phyloP scores from a whole-genome alignment of 805 yeast genomes.

The Kazachstania taianensis region DNA sequence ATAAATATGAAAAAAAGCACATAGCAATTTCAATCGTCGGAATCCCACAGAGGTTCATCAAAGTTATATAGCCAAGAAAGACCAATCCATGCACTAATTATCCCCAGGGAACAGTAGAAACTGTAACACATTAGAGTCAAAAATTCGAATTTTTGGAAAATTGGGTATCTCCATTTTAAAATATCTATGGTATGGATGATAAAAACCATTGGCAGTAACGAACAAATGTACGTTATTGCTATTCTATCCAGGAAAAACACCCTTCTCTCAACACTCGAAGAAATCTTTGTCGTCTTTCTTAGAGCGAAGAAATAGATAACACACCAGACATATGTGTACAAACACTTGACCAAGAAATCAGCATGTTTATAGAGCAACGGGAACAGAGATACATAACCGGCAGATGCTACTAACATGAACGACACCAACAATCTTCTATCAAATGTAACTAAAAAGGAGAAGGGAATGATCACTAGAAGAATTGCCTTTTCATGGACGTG shows the following conservation, averaged over 20 bases:
- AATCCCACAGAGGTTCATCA: slow-evolving; percentile 59
- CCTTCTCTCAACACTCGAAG: slow-evolving; percentile 33
- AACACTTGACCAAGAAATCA: slow-evolving; percentile 67
- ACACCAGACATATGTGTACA: slow-evolving; percentile 80
- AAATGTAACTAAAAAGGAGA: slow-evolving; percentile 60
- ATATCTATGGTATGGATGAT: slow-evolving; percentile 39
- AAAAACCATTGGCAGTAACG: slow-evolving; percentile 55
- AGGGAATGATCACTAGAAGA: slow-evolving; percentile 80
- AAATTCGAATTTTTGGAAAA: slow-evolving; percentile 57
- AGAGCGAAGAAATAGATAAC: slow-evolving; percentile 64
- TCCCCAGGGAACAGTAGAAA: slow-evolving; percentile 78
- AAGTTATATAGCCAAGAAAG: slow-evolving; percentile 82
- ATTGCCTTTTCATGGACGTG: slow-evolving; percentile 98
- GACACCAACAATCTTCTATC: slow-evolving; percentile 66
- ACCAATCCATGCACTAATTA: slow-evolving; percentile 79
- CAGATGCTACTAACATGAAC: slow-evolving; percentile 58
- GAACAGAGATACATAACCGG: slow-evolving; percentile 82
- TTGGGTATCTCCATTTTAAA: slow-evolving; percentile 42
- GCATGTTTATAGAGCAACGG: slow-evolving; percentile 75
- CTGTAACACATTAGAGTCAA: slow-evolving; percentile 73
- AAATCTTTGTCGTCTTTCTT: slow-evolving; percentile 49
- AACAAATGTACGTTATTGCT: slow-evolving; percentile 54
- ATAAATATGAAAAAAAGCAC: background rate
- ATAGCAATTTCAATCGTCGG: background rate
- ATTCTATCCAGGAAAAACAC: slow-evolving; percentile 64